A percentile compares a stretch with the other conserved stretches of the same genome.
phyloP scores from a whole-genome alignment of 2,329 filamentous ascomycete species.

The Aspergillus sp. region DNA sequence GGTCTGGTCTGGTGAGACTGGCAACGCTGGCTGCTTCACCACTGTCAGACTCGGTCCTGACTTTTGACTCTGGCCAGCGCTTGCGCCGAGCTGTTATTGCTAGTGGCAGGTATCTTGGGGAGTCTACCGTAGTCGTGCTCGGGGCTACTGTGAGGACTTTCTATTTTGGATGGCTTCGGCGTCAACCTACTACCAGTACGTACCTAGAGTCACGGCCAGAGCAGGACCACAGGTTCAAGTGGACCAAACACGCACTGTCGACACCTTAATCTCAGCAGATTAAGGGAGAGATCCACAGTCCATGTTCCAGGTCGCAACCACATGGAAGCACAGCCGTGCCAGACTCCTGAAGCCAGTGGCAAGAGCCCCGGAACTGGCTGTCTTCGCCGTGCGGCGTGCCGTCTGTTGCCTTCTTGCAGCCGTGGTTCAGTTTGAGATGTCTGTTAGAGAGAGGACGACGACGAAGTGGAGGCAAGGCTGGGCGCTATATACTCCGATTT shows the following conservation, averaged over 20 bases:
- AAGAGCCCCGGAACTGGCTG: neutral
- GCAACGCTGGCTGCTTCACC: neutral
- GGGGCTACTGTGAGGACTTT: neutral
- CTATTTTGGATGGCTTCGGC: neutral
- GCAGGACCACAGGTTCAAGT: neutral
- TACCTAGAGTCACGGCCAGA: no score
- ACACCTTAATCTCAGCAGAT: constrained; percentile 7
- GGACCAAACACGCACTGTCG: neutral
- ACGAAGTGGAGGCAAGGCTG: constrained; percentile 1
- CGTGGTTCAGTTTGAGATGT: neutral
- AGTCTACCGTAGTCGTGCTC: no score
- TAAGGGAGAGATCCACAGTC: constrained; percentile 1
- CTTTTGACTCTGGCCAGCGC: neutral
- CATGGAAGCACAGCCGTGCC: neutral
- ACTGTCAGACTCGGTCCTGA: neutral
- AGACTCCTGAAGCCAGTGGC: neutral
- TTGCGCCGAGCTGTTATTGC: neutral
- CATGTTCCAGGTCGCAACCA: neutral
- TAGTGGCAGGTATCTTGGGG: no score
- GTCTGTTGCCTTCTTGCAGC: neutral
- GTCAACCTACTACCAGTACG: no score
- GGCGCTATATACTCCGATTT: constrained; percentile 1
- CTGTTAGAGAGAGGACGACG: neutral
- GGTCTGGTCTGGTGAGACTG: neutral
- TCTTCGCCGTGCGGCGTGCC: neutral